Evolutionary conservation across 2,329 filamentous ascomycete genomes (phyloP).

Genomic region (Fusarium coicis): DNA sequence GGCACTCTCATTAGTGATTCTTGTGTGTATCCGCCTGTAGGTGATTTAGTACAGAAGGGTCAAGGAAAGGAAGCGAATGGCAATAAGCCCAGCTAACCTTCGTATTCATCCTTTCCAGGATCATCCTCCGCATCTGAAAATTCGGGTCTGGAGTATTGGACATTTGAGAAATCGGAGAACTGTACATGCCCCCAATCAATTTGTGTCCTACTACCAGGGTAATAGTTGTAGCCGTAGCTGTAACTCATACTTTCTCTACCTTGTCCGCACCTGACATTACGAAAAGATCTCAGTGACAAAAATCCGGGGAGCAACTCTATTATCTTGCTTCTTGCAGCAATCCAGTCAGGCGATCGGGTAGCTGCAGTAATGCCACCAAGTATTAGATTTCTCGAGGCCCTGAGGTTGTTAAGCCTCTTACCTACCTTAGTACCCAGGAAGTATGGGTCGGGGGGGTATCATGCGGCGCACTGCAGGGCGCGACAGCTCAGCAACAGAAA

Average conservation of each 20-base stretch:
- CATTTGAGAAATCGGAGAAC: conserved; percentile 56
- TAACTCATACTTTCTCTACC: conserved; percentile 56
- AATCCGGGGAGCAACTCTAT: conserved; percentile 48
- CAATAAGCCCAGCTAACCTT: conserved; percentile 28
- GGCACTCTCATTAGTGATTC: conserved; percentile 21
- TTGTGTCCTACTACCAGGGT: conserved; percentile 53
- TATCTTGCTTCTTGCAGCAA: conserved; percentile 49
- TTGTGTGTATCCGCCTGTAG: conserved; percentile 24
- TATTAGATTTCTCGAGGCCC: conserved; percentile 38
- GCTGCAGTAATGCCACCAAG: conserved; percentile 47
- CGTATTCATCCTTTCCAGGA: conserved; percentile 27
- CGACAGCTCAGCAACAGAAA: conserved; percentile 36
- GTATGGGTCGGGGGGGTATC: conserved; percentile 39
- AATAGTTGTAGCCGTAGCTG: conserved; percentile 48
- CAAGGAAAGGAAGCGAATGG: background rate
- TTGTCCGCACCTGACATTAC: conserved; percentile 44
- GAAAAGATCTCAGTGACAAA: conserved; percentile 35
- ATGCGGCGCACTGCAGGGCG: conserved; percentile 39
- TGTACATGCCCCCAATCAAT: conserved; percentile 53
- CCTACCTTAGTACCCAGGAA: conserved; percentile 34
- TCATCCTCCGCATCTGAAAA: conserved; percentile 55
- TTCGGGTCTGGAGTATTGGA: conserved; percentile 53
- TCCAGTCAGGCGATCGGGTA: conserved; percentile 49
- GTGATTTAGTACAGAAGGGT: background rate
- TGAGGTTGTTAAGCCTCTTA: conserved; percentile 34